Conservation (phyloP, 148 eudicot genomes). For the Talinum fruticosum region DNA sequence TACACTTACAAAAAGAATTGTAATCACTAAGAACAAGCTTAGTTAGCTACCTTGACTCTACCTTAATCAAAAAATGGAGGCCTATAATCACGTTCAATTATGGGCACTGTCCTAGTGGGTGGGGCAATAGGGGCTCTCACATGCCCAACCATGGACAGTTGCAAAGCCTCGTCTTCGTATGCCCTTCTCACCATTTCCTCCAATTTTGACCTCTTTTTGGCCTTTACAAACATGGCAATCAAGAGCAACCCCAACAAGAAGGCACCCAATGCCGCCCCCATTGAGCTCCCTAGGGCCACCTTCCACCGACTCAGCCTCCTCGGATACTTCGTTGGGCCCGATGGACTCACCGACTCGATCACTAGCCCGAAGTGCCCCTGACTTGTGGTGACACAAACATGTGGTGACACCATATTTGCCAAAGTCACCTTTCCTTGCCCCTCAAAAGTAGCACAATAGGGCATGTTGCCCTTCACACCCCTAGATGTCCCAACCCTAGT, state of each 20-base stretch:
- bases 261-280: conserved; percentile 82
- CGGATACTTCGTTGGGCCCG: conserved; percentile 24
- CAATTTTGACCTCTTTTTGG: conserved; percentile 72
- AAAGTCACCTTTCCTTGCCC: conserved; percentile 50
- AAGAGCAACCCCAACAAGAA: conserved; percentile 61
- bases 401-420: conserved; percentile 43
- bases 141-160: conserved; percentile 90
- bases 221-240: conserved; percentile 77
- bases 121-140: conserved; percentile 59
- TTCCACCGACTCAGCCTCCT: conserved; percentile 57
- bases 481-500: background rate
- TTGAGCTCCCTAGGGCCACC: conserved; percentile 57
- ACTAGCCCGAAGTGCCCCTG: conserved; percentile 76
- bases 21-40: background rate
- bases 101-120: conserved; percentile 31
- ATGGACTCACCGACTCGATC: conserved; percentile 31
- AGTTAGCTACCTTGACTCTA: no score
- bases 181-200: conserved; percentile 88
- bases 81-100: conserved; percentile 53
- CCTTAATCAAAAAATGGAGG: conserved; percentile 33
- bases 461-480: conserved; percentile 26
- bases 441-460: conserved; percentile 71
- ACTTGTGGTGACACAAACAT: conserved; percentile 48
- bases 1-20: conserved; percentile 17
- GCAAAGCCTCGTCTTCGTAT: conserved; percentile 85